Base-by-base conservation (phyloP, 495 filamentous ascomycete genomes). In the Bathelium albidoporum region DNA sequence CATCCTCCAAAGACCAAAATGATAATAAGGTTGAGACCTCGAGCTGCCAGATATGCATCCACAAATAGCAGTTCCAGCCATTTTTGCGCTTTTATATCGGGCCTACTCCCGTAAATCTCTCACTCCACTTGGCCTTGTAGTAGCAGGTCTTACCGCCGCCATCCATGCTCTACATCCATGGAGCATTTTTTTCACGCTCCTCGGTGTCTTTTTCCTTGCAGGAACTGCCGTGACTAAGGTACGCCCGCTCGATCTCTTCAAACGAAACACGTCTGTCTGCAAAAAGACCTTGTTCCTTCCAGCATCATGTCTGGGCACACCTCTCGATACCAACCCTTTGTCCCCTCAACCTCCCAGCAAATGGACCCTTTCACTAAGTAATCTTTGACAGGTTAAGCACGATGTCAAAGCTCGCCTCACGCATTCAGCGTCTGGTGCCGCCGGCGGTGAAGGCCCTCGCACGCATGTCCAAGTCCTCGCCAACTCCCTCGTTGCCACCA, bases 381-480 rank as follows among this genome's bases (percentile, higher is more conserved):
- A 60, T 14, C 26, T 7, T 14, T 65, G 26, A 65, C 28, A 28
- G 22, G 82, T 95, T 61, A 96, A 97, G 74, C 87, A 95, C 66
- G 84, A 89, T 61, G 78, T 93, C 71, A 98, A 98, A 76, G 82
- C 86, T 0, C 82, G 77, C 32, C 78, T 96, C 58, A 97, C 94
- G 0, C 74, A 93, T 58, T 87, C 87, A 45, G 82, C 90, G 7
- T 79, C 83, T 32, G 91, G 90, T 53, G 73, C 80, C 20, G 72
- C 83, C 11, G 89, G 88, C 61, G 89, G 89, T 62, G 91, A 96
- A 73, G 89, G 88, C 3, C 80, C 88, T 2, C 81, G 94, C 20
- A 95, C 84, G 3, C 88, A 94, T 73, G 77, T 92, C 59, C 94
- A 98, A 79, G 94, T 98, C 11, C 76, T 97, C 16, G 90, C 90